Evolutionary conservation across 805 yeast species (phyloP), one percentile per base, ranked within the genome.

Genomic region (Aciculoconidium aculeatum): DNA sequence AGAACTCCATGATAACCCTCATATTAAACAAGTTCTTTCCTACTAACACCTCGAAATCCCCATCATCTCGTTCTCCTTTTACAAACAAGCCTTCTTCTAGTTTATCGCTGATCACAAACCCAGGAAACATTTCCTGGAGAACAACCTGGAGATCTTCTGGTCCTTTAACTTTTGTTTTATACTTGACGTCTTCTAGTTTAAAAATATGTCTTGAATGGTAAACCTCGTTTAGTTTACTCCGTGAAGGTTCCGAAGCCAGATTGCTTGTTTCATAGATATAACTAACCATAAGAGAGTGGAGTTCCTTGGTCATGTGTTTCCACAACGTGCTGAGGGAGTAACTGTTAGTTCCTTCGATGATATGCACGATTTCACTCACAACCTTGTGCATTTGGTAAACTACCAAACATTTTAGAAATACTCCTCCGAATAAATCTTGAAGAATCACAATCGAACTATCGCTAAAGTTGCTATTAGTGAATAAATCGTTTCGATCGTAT

Each of bases 11-110:
- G 10, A 87, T 70, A 4, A 82, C 69, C 40, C 88, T 70, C 80
- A 88, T 84, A 44, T 87, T 85, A 54, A 81, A 77, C 10, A 86
- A 69, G 45, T 76, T 77, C 2, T 85, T 76, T 1, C 77, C 75
- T 2, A 83, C 81, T 21, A 85, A 54, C 3, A 77, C 67, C 36
- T 80, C 77, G 30, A 79, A 78, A 41, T 72, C 69, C 13, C 75
- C 64, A 35, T 56, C 59, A 35, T 67, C 67, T 3, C 72, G 60
- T 39, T 77, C 85, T 37, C 67, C 75, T 23, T 77, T 76, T 24
- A 83, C 72, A 42, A 72, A 82, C 6, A 31, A 21, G 1, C 40
- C 34, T 3, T 28, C 26, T 4, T 46, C 47, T 24, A 40, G 45
- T 7, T 42, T 19, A 10, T 57, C 45, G 1, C 49, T 37, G 7